Evolutionary conservation across 768 basidiomycete species (phyloP), one percentile per base, ranked within the genome.

Genomic region (Chiua virens): DNA sequence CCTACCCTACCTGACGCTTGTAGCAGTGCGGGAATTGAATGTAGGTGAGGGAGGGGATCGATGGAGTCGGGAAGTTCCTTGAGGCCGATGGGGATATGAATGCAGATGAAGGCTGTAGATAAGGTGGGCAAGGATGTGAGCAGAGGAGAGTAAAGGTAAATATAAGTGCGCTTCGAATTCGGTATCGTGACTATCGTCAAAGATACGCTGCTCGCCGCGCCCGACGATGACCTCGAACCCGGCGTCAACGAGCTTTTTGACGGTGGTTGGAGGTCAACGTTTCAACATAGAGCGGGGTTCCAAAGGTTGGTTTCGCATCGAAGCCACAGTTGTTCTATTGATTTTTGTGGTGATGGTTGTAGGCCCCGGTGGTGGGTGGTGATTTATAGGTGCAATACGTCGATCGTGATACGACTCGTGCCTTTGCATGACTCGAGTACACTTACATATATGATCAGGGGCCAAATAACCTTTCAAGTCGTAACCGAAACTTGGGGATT

Each of bases 251-350:
- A 98, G 82, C 57, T 78, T 80, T 72, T 89, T 92, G 59, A 94
- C 85, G 0, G 91, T 95, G 21, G 89, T 86, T 3, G 97, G 97
- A 10, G 94, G n/a, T n/a, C n/a, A n/a, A n/a, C n/a, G n/a, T n/a
- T n/a, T 96, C 56, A 98, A 77, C 8, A 95, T 95, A 25, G 94
- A 85, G 42, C 97, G 90, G 49, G 84, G 84, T 71, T 99, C 97
- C 57, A 95, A 94, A 56, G 85, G 81, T 71, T 99, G 68, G 86
- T 97, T 77, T 99, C 97, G 75, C 94, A 97, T 59, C 97, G 86
- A 37, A 99, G 82, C 96, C 96, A 99, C 61, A 99, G 79, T 28
- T 71, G 73, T 75, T 57, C 28, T 50, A 34, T 8, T 42, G 22
- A 30, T 18, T 15, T 22, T 30, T 30, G 10, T 30, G 30, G 10